Evolutionary conservation across 352 stramenopile genomes (phyloP), one percentile per base, ranked within the genome.

Genomic region (Elongisporangium anandrum): DNA sequence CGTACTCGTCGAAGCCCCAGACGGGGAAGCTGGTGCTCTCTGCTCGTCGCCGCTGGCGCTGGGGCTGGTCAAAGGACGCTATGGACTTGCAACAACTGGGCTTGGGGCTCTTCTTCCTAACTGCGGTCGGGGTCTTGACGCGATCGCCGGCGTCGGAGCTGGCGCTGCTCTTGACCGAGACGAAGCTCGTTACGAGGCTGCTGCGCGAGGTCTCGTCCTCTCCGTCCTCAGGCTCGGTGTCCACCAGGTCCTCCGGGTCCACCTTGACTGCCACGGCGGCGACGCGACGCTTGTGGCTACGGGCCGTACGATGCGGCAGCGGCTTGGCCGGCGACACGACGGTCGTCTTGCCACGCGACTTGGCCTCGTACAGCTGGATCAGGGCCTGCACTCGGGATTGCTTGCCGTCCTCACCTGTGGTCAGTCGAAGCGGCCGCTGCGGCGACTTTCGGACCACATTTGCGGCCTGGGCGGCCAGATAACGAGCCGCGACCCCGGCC

Each of bases 1-100:
- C 68, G 52, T 87, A 87, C 56, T 87, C 77, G 52, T 87, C 72
- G n/a, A 69, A 50, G 19, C 69, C 56, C 7, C 72, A 53, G 49
- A 26, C 22, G 15, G 19, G 49, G 49, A 53, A 53, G 49, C 16
- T 65, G 22, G 6, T 53, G 19, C 49, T 26, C 22, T 26, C 49
- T 21, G 19, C 34, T 45, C 23, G 29, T 61, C n/a, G 22, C 15
- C 17, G 29, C 10, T 45, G 34, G 34, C 34, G 34, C 34, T 45
- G 34, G 17, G 22, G 49, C 49, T 22, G 49, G 19, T 53, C 20
- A 16, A 26, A 26, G 49, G 22, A 53, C 22, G 19, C 49, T 26
- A 53, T 53, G 19, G 49, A 26, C 49, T 53, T 53, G 22, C 49
- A 53, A 9, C 49, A 26, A 26, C 49, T 53, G 34, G 34, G 34